phyloP scores from a whole-genome alignment of 208 protist genomes.

The Trichomonas vaginalis region DNA sequence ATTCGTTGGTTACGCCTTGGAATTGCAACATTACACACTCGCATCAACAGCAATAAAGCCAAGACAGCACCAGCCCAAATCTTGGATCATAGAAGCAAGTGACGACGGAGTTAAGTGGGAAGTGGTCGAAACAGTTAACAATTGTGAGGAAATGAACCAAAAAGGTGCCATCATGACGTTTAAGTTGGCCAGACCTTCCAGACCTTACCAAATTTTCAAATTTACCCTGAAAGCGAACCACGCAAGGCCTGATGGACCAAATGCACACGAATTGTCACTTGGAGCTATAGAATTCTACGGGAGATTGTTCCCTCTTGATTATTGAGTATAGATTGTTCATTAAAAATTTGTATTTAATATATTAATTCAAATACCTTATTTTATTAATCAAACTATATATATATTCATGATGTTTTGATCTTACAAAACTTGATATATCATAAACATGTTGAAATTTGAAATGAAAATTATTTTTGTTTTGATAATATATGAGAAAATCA shows the following conservation, averaged over 20 bases:
- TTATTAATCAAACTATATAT: too few relatives aligned
- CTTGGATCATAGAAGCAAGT: not conserved
- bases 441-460: too few relatives aligned
- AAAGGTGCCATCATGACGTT: not conserved
- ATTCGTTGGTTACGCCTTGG: not conserved
- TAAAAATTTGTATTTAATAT: too few relatives aligned
- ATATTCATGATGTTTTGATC: too few relatives aligned
- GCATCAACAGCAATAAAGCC: not conserved
- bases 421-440: too few relatives aligned
- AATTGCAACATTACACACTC: not conserved
- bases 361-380: too few relatives aligned
- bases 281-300: not conserved
- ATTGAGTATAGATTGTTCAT: too few relatives aligned
- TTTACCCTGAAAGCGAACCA: not conserved
- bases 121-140: not conserved
- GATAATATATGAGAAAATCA: too few relatives aligned
- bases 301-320: not conserved
- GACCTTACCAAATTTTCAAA: not conserved
- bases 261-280: not conserved
- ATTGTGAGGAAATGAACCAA: not conserved
- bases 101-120: not conserved
- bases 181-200: not conserved
- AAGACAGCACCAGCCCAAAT: not conserved
- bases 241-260: not conserved
- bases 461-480: too few relatives aligned